Evolutionary conservation across 169 alveolate genomes (phyloP).

Genomic region (Plasmodium cynomolgi): DNA sequence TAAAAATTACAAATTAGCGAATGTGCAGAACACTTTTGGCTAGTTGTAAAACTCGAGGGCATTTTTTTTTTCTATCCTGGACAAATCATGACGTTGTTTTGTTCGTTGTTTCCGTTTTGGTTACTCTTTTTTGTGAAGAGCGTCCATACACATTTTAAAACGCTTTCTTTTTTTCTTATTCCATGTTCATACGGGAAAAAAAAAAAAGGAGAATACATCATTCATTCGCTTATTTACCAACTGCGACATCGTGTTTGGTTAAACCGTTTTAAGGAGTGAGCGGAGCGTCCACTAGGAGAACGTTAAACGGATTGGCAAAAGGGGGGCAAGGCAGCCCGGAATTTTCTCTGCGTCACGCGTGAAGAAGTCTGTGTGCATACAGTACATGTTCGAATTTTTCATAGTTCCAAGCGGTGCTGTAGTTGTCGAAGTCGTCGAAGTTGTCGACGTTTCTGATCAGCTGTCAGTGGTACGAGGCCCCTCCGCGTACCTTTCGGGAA

Average conservation of each 20-base stretch:
- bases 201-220: not conserved
- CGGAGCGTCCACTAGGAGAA: not conserved
- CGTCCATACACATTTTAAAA: conserved; percentile 8
- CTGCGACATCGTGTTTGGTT: not conserved
- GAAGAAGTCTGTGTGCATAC: not conserved
- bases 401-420: not conserved
- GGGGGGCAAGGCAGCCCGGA: not conserved
- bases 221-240: not conserved
- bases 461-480: not conserved
- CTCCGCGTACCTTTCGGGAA: not conserved
- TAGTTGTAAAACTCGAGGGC: not conserved
- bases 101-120: conserved; percentile 2
- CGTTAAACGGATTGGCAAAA: not conserved
- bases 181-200: conserved; percentile 4
- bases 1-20: not conserved
- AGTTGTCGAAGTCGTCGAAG: not conserved
- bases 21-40: conserved; percentile 1
- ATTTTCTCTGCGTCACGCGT: not conserved
- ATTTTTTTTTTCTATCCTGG: not conserved
- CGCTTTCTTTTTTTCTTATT: conserved; percentile 8
- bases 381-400: not conserved
- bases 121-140: conserved; percentile 11
- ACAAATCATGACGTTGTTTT: not conserved
- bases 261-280: not conserved
- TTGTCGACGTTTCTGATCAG: not conserved